Evolutionary conservation across 1,284 basidiomycete species (phyloP).

Genomic region (Apiotrichum mycotoxinovorans): DNA sequence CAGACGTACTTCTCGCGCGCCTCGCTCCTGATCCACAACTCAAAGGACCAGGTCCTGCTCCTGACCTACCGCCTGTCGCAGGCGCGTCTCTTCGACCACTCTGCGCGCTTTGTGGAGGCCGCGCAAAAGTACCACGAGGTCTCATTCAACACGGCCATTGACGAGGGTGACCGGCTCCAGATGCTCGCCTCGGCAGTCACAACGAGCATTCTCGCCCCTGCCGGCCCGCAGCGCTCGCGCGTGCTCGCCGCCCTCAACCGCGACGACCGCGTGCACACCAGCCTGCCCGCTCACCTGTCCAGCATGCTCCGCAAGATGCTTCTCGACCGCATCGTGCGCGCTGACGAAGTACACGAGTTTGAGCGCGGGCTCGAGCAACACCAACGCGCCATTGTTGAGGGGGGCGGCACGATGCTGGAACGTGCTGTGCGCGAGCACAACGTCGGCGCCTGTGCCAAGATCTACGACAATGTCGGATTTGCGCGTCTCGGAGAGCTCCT

Average conservation of each 20-base stretch:
- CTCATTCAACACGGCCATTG: constrained; percentile 78
- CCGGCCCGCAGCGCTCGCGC: constrained; percentile 90
- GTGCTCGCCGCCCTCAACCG: constrained; percentile 86
- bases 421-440: constrained; percentile 98
- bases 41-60: constrained; percentile 69
- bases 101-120: constrained; percentile 90
- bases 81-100: constrained; percentile 88
- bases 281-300: constrained; percentile 51
- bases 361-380: constrained; percentile 82
- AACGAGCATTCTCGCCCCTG: constrained; percentile 93
- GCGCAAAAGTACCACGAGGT: constrained; percentile 91
- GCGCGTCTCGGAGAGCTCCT: constrained; percentile 77
- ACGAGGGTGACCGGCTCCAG: constrained; percentile 79
- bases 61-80: constrained; percentile 77
- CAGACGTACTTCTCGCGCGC: constrained; percentile 96
- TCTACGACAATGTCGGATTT: constrained; percentile 93
- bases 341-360: constrained; percentile 83
- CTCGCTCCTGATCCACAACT: constrained; percentile 76
- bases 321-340: constrained; percentile 88
- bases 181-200: constrained; percentile 91
- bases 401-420: constrained; percentile 87
- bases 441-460: constrained; percentile 86
- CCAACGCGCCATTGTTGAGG: constrained; percentile 79
- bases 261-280: constrained; percentile 82
- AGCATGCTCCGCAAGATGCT: constrained; percentile 96